Base-by-base conservation (phyloP, 2,329 filamentous ascomycete species). In the Botrytis squamosa region DNA sequence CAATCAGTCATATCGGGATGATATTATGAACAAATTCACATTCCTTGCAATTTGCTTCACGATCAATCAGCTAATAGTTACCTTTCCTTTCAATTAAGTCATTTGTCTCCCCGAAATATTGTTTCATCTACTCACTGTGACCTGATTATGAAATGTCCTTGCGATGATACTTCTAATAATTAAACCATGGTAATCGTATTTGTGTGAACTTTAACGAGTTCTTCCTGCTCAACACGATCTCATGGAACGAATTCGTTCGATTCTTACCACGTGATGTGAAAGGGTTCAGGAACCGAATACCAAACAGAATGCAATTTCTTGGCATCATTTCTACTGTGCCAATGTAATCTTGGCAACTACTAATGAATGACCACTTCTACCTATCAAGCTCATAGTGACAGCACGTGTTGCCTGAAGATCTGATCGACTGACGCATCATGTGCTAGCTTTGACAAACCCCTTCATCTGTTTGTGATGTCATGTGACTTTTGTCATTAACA, bases 1-100 rank as follows among this genome's bases (percentile, higher is more conserved):
- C 65, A 68, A 57, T n/a, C 46, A 57, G 3, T 57, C 18, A 68
- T 33, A 4, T 57, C 49, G 36, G 66, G 66, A 57, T 68, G n/a
- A 57, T 68, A 22, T 42, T 29, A 68, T 68, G 66, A 57, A 18
- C 9, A 40, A 42, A 42, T 57, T 20, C 36, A 68, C 49, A 42
- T 10, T 68, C 49, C 12, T 40, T 57, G 38, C 36, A 57, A 57
- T 20, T 49, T 36, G 29, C 20, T 33, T 68, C 49, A 38, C 49
- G 3, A 33, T 42, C 6, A 33, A 42, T 57, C 40, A 68, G 36
- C 49, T 57, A 25, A 42, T 57, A 68, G 25, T 55, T 42, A 22
- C 20, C 3, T 42, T 57, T 22, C 33, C 14, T 33, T 36, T 38
- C 2, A 68, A 68, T 55, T 42, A 36, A 68, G 36, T 42, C 46